Evolutionary conservation across 768 basidiomycete genomes (phyloP).

Genomic region (Leucosporidium yakuticum): DNA sequence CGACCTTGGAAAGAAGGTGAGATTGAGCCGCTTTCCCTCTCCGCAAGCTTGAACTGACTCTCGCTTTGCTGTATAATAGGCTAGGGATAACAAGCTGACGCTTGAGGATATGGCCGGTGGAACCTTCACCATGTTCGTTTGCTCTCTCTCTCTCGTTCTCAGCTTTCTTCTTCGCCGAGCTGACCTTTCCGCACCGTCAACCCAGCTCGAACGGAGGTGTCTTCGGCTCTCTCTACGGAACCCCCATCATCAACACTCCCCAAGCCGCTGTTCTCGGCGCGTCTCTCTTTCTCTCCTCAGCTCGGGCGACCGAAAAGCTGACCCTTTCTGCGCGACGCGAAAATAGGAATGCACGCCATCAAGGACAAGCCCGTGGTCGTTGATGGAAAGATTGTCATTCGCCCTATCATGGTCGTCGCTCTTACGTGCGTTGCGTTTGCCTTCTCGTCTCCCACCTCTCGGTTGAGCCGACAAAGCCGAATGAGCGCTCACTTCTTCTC

Average conservation of each 20-base stretch:
- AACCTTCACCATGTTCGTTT: slow-evolving; percentile 88
- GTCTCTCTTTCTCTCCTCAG: slow-evolving; percentile 37
- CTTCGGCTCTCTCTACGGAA: slow-evolving; percentile 93
- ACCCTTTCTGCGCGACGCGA: slow-evolving; percentile 1
- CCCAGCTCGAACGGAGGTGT: slow-evolving; percentile 96
- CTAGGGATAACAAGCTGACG: slow-evolving; percentile 84
- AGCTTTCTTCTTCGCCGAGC: not conserved
- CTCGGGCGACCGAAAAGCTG: slow-evolving; percentile 8
- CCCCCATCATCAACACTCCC: slow-evolving; percentile 97
- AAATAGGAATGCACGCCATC: slow-evolving; percentile 82
- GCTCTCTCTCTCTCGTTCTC: not conserved
- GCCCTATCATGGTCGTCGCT: slow-evolving; percentile 86
- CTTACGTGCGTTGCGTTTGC: slow-evolving; percentile 36
- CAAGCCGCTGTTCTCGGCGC: slow-evolving; percentile 84
- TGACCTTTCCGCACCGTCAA: not conserved
- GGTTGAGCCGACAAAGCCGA: not conserved
- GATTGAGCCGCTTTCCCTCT: slow-evolving; percentile 3
- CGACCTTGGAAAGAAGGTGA: slow-evolving; percentile 72
- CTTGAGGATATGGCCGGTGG: slow-evolving; percentile 98
- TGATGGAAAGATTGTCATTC: slow-evolving; percentile 88
- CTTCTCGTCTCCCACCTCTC: no score
- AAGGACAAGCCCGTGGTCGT: slow-evolving; percentile 77
- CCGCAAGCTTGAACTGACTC: not conserved
- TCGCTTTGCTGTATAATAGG: slow-evolving; percentile 46
- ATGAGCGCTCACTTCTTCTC: not conserved